A percentile compares a stretch with the other conserved stretches of the same genome.
These are phyloP conservation scores for Xerocomus potaroensis DNA, from an alignment of 768 basidiomycete genomes.

Conservation along the genomic window DNA sequence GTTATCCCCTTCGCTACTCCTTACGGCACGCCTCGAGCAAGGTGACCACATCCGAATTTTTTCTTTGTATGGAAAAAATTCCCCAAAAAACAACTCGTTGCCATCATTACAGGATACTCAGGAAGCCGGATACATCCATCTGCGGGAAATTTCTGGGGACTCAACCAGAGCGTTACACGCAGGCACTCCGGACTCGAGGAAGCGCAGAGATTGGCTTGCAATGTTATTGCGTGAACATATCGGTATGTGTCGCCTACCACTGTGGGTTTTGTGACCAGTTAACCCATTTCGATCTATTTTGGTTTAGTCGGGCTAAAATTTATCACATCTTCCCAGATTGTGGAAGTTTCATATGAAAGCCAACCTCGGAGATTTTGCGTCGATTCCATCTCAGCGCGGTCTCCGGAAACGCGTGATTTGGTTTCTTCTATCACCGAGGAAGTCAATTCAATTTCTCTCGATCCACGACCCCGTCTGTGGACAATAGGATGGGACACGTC, in stretches of 20 bases:
- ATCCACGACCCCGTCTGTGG: slow-evolving; percentile 46
- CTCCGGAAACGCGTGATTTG: slow-evolving; percentile 15
- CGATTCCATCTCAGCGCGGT: slow-evolving; percentile 38
- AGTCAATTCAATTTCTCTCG: slow-evolving; percentile 45
- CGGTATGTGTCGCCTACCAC: slow-evolving; percentile 39
- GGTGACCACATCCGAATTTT: slow-evolving; percentile 47
- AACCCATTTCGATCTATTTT: slow-evolving; percentile 3
- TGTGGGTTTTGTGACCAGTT: slow-evolving; percentile 1
- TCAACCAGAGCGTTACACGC: slow-evolving; percentile 17
- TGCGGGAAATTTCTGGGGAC: slow-evolving; percentile 43
- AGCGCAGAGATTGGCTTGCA: slow-evolving; percentile 61
- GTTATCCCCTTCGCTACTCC: slow-evolving; percentile 51
- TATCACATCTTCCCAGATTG: slow-evolving; percentile 53
- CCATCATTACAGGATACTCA: slow-evolving; percentile 47
- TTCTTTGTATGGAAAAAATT: slow-evolving; percentile 39
- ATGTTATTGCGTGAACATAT: slow-evolving; percentile 64
- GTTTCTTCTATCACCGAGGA: slow-evolving; percentile 35
- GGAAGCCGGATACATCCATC: slow-evolving; percentile 49
- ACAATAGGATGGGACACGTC: slow-evolving; percentile 64
- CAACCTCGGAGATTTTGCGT: slow-evolving; percentile 52
- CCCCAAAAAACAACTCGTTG: slow-evolving; percentile 39
- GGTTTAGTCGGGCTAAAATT: slow-evolving; percentile 69
- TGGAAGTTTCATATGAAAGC: slow-evolving; percentile 66
- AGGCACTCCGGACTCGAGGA: slow-evolving; percentile 22
- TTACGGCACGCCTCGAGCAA: slow-evolving; percentile 55